Percentiles rank a stretch among this genome's conserved stretches.
phyloP scores from a whole-genome alignment of 768 basidiomycete genomes.

The Xanthoconium stramineum region DNA sequence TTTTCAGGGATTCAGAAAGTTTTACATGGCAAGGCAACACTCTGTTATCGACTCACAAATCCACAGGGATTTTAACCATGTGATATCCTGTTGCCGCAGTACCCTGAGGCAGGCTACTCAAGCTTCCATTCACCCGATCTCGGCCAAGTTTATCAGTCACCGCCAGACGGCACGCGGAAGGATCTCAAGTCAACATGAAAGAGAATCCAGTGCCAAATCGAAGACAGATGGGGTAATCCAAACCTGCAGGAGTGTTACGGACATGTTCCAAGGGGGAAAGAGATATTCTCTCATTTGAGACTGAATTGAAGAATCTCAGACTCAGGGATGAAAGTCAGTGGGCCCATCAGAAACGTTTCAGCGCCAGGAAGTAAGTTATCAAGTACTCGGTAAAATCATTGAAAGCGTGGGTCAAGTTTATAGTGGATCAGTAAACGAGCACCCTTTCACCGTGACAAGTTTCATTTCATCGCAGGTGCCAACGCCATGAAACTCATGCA shows the following conservation, averaged over 20 bases:
- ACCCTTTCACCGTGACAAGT: background rate
- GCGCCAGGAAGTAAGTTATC: constrained; percentile 10
- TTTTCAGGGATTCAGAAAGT: too few species aligned
- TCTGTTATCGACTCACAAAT: too few species aligned
- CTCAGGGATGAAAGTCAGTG: constrained; percentile 24
- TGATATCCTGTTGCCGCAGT: too few species aligned
- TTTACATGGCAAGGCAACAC: too few species aligned
- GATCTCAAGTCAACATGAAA: background rate
- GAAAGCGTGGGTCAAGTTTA: constrained; percentile 11
- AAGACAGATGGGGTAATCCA: constrained; percentile 4
- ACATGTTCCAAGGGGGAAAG: constrained; percentile 17
- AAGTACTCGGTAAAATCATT: constrained; percentile 3
- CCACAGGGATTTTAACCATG: too few species aligned
- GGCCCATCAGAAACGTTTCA: constrained; percentile 25
- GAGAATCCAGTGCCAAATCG: constrained; percentile 8
- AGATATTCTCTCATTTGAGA: constrained; percentile 21
- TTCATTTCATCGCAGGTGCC: background rate
- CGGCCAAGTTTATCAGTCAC: background rate
- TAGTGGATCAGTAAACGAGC: constrained; percentile 8
- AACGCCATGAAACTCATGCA: constrained; percentile 4
- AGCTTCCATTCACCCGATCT: background rate
- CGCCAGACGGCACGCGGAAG: too few species aligned
- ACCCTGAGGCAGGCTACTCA: background rate
- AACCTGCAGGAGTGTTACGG: constrained; percentile 9
- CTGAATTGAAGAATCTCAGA: constrained; percentile 21